A percentile compares a stretch with the other conserved stretches of the same genome.
Conservation (phyloP, 2,329 filamentous ascomycete genomes). For the Xylariaceae sp. region DNA sequence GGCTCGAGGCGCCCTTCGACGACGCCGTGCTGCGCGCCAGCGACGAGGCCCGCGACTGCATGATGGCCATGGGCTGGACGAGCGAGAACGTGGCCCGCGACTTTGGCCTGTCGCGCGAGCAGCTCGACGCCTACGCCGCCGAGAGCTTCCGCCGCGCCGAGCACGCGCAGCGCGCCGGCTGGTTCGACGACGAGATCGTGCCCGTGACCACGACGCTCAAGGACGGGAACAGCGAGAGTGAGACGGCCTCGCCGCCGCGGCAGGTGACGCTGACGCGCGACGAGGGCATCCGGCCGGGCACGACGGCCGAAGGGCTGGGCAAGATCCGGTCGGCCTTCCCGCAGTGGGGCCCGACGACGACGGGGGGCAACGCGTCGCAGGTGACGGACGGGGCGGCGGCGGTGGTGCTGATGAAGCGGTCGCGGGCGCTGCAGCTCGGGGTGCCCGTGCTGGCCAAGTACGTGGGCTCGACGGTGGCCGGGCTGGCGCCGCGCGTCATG, state of each 20-base stretch:
- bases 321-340: constrained; percentile 91
- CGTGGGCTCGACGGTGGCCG: constrained; percentile 82
- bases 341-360: constrained; percentile 77
- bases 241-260: constrained; percentile 50
- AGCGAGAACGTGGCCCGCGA: constrained; percentile 91
- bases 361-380: constrained; percentile 90
- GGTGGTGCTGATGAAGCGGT: constrained; percentile 88
- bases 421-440: constrained; percentile 74
- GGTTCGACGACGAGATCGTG: constrained; percentile 89
- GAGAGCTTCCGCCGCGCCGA: constrained; percentile 87
- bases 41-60: constrained; percentile 76
- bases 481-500: constrained; percentile 91
- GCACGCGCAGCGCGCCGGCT: constrained; percentile 80
- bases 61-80: constrained; percentile 97
- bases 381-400: constrained; percentile 91
- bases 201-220: constrained; percentile 78
- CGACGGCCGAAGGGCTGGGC: constrained; percentile 69
- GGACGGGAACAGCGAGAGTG: constrained; percentile 63
- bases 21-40: constrained; percentile 61
- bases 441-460: constrained; percentile 94
- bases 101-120: constrained; percentile 73
- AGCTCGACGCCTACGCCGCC: constrained; percentile 77
- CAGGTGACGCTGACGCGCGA: constrained; percentile 75
- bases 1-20: constrained; percentile 66
- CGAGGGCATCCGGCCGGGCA: constrained; percentile 86